These are phyloP conservation scores for Candida mattraensis DNA, from an alignment of 805 yeast genomes.

Conservation along the genomic window DNA sequence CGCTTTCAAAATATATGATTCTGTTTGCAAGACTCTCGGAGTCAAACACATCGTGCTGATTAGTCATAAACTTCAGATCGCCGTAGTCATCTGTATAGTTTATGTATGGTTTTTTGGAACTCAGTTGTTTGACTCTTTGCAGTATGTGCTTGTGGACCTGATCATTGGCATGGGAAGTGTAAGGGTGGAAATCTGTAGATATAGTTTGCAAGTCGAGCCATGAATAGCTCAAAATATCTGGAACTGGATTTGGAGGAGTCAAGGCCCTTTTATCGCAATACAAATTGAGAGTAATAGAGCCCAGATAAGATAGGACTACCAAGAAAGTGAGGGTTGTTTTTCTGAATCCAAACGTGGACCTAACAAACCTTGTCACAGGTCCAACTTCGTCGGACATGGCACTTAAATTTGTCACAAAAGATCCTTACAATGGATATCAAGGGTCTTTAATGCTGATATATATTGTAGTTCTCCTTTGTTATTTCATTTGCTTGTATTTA, in stretches of 20 bases:
- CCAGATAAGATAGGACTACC: constrained; percentile 46
- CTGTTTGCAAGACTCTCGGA: constrained; percentile 41
- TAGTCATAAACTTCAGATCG: constrained; percentile 39
- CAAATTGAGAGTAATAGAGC: constrained; percentile 35
- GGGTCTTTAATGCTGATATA: no score
- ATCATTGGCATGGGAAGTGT: constrained; percentile 74
- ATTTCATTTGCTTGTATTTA: no score
- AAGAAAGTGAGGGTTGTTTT: constrained; percentile 66
- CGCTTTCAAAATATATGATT: constrained; percentile 76
- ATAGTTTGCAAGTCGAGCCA: constrained; percentile 77
- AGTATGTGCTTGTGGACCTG: constrained; percentile 67
- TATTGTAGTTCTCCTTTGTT: no score
- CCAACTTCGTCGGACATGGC: constrained; percentile 20
- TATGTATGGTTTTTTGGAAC: constrained; percentile 31
- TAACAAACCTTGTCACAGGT: constrained; percentile 28
- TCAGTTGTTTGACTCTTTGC: constrained; percentile 39
- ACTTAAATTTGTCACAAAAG: no score
- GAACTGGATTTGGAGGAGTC: constrained; percentile 42
- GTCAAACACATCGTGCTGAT: constrained; percentile 51
- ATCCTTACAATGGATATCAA: no score
- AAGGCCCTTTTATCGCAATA: constrained; percentile 43
- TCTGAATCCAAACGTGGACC: constrained; percentile 65
- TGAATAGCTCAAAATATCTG: constrained; percentile 40
- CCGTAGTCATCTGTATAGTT: constrained; percentile 43
- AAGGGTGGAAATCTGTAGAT: constrained; percentile 71